Evolutionary conservation across 2,329 filamentous ascomycete species (phyloP).

Genomic region (Penicillium olsonii): DNA sequence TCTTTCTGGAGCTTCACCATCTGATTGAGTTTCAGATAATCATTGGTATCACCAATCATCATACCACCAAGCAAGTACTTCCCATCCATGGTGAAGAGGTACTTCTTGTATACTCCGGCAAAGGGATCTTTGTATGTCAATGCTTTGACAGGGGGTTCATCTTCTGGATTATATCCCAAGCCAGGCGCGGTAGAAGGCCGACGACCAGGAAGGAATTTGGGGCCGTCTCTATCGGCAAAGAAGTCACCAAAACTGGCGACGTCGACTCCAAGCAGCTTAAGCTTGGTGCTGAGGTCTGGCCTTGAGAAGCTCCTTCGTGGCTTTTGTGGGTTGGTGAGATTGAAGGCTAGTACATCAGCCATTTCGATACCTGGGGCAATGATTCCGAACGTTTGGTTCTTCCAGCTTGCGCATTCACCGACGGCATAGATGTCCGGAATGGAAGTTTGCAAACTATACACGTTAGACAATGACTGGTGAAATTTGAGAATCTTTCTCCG

Average conservation of each 20-base stretch:
- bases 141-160: conserved; percentile 69
- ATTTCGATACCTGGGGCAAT: conserved; percentile 90
- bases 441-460: conserved; percentile 63
- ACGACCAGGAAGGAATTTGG: conserved; percentile 69
- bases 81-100: conserved; percentile 84
- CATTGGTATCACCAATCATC: conserved; percentile 92
- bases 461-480: conserved; percentile 6
- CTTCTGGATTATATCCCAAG: conserved; percentile 44
- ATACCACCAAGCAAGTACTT: conserved; percentile 92
- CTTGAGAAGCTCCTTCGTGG: conserved; percentile 70
- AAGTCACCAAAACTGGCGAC: conserved; percentile 94
- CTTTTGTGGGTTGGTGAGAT: conserved; percentile 78
- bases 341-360: conserved; percentile 89
- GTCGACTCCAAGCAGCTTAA: conserved; percentile 86
- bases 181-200: conserved; percentile 40
- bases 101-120: conserved; percentile 88
- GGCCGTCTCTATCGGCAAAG: conserved; percentile 84
- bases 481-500: too few relatives aligned
- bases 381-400: conserved; percentile 81
- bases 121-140: conserved; percentile 90
- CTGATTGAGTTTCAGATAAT: conserved; percentile 86
- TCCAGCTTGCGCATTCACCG: conserved; percentile 88
- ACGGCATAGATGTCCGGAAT: conserved; percentile 77
- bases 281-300: conserved; percentile 86
- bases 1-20: conserved; percentile 82